Evolutionary conservation across 176 grass and related monocot species (phyloP).

Genomic region (Secale cereale): DNA sequence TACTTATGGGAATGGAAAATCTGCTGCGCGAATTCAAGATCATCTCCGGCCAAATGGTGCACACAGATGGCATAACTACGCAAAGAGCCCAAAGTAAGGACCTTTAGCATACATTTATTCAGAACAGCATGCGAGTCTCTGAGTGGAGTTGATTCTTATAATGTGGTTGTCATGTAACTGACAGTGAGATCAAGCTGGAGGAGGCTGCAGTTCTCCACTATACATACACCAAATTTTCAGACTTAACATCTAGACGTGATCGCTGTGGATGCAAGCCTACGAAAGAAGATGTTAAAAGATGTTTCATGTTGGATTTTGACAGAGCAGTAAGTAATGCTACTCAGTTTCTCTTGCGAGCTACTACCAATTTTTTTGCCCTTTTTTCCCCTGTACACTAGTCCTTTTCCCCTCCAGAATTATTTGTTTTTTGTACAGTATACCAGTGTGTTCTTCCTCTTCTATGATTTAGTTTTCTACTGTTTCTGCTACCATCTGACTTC

Average conservation of each 20-base stretch:
- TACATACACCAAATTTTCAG: constrained; percentile 95
- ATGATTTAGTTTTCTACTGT: not conserved
- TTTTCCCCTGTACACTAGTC: not conserved
- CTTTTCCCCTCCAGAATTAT: not conserved
- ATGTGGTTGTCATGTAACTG: not conserved
- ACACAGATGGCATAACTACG: constrained; percentile 95
- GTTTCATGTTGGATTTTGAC: constrained; percentile 99
- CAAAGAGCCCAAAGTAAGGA: constrained; percentile 76
- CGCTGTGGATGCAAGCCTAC: constrained; percentile 97
- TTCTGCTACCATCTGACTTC: constrained; percentile 11
- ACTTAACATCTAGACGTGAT: constrained; percentile 94
- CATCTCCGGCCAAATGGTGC: constrained; percentile 95
- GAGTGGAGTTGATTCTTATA: constrained; percentile 1
- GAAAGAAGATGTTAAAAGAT: constrained; percentile 95
- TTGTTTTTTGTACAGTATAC: not conserved
- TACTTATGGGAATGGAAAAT: constrained; percentile 97
- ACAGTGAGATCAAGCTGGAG: constrained; percentile 87
- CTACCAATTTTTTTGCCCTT: too few relatives aligned
- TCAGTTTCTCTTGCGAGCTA: not conserved
- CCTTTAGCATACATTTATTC: not conserved
- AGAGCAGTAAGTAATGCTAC: constrained; percentile 61
- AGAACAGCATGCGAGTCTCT: not conserved
- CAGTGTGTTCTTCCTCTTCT: not conserved
- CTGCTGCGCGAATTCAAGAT: constrained; percentile 86
- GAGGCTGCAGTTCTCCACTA: constrained; percentile 97